Base-by-base conservation (phyloP, 2,329 filamentous ascomycete species). In the Amylocarpus encephaloides region DNA sequence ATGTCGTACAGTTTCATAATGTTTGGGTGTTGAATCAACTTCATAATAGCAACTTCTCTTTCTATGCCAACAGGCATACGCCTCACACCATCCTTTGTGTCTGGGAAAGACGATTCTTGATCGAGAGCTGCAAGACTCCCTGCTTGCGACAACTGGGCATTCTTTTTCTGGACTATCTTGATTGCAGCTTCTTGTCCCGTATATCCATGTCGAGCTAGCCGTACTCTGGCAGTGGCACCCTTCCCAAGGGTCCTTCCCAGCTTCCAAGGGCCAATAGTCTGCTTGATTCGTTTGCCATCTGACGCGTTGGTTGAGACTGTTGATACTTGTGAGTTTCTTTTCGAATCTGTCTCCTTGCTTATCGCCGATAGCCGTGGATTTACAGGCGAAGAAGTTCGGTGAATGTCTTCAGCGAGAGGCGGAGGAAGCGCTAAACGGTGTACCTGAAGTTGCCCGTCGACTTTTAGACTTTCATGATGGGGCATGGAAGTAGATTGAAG, bases 1-100 rank as follows among this genome's bases (percentile, higher is more conserved):
- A 98, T 92, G 70, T 98, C 93, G 66, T 92, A 93, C 9, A 98
- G 73, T 59, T 87, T 88, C 68, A 96, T 91, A 62, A 97, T 92
- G 66, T 97, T 93, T 5, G 86, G 88, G 69, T 98, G 93, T 63
- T 95, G 85, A 53, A 97, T 88, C 51, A 97, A 78, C 71, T 96
- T 97, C 79, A 98, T 89, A 61, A 98, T 94, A 30, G 92, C 90
- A 36, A 98, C 91, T 66, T 98, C 93, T 48, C 93, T 80, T 70
- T 97, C 92, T 54, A 98, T 86, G 1, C 90, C 87, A 62, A 92
- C 82, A 1, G 92, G 92, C 65, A 95, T 90, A 48, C 80, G 78
- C 58, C 83, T 79, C 51, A 85, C 76, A 36, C 83, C 82, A 45
- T 79, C 74, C 33, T 76, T 71, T 52, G 71, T 74, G 34, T 75